Base-by-base conservation (phyloP, 1,139 yeast species). In the Sugiyamaella neomexicana region DNA sequence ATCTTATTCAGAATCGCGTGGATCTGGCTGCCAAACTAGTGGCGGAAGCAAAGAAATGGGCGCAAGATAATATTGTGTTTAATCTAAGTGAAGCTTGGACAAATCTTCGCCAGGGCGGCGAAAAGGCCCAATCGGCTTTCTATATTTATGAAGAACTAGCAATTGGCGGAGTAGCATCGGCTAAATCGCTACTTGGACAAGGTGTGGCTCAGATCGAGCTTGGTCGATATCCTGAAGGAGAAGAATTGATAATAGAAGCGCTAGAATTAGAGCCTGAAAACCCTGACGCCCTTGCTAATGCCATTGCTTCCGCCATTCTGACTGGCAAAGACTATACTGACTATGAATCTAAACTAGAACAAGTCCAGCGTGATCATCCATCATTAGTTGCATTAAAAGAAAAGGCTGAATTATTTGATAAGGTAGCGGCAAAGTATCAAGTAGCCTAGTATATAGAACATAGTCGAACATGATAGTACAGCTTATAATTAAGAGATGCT, bases 141-240 rank as follows among this genome's bases (percentile, higher is more conserved):
- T 86, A 84, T 69, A 85, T 86, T 62, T 86, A 80, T 68, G 93
- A 86, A 68, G 95, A 86, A 70, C 74, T 84, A 54, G 77, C 83
- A 53, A 79, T 81, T 51, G 68, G 65, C 29, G 67, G 68, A 8
- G 55, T 75, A 25, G 77, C 75, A 75, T 81, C 66, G 71, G 77
- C 76, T 70, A 80, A 64, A 68, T 76, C 72, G 72, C 66, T 81
- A 46, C 69, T 79, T 50, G 80, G 80, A 40, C 76, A 76, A 61
- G 72, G 78, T 9, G 75, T 75, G 2, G 68, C 80, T 10, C 79
- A 77, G 57, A 65, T 78, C 53, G 76, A 74, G 62, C 65, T 78
- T 50, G 76, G 75, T n/a, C 73, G 79, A 44, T 62, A 74, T 52
- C 78, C 77, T 15, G 82, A 79, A 62, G 78, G 80, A n/a, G 74